These are phyloP conservation scores for Eustoma russellianum DNA, from an alignment of 257 asterid species.

Conservation along the genomic window DNA sequence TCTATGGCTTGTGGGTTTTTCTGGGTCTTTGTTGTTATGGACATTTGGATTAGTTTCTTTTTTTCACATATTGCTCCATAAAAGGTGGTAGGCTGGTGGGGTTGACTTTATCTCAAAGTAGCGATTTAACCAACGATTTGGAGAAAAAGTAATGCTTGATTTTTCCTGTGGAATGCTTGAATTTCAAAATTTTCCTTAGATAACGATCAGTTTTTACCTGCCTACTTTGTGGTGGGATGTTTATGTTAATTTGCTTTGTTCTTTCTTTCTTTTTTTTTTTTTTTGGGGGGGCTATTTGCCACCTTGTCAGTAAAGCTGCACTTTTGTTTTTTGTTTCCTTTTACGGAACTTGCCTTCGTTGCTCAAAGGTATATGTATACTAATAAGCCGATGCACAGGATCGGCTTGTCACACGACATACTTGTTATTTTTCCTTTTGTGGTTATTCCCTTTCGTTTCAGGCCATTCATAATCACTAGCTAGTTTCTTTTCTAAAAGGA, in stretches of 20 bases:
- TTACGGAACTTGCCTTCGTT: neutral
- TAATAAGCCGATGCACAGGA: no score
- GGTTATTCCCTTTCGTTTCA: no score
- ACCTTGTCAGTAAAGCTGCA: slow-evolving; percentile 2
- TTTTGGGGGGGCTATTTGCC: no score
- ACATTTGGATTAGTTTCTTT: slow-evolving; percentile 31
- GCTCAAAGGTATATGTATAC: no score
- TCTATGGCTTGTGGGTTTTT: neutral
- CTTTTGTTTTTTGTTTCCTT: neutral
- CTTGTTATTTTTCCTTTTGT: no score
- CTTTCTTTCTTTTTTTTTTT: slow-evolving; percentile 11
- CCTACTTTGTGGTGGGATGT: slow-evolving; percentile 4
- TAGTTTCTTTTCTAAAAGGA: no score
- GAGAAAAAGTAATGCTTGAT: slow-evolving; percentile 26
- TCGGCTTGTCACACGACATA: no score
- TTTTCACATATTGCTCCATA: slow-evolving; percentile 35
- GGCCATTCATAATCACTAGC: no score
- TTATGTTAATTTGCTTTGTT: neutral
- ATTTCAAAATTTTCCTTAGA: slow-evolving; percentile 12
- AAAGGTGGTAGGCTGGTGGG: slow-evolving; percentile 96
- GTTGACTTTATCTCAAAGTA: slow-evolving; percentile 54
- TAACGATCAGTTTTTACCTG: slow-evolving; percentile 18
- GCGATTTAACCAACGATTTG: slow-evolving; percentile 12
- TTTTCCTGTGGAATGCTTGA: slow-evolving; percentile 22
- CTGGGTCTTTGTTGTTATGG: neutral